Conservation (phyloP, 176 grass and related monocot species). For the Eragrostis curvula region DNA sequence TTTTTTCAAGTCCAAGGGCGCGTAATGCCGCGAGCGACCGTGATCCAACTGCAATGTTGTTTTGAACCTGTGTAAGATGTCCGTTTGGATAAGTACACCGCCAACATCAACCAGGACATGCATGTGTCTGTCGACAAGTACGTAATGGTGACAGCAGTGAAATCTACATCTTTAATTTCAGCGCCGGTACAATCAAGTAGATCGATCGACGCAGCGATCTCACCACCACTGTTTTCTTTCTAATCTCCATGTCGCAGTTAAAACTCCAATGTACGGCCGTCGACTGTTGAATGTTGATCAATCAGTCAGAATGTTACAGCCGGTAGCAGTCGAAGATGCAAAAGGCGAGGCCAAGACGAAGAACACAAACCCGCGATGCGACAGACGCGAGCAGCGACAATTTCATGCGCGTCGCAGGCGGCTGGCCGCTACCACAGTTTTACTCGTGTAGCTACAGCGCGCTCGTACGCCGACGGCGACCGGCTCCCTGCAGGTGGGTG, state of each 20-base stretch:
- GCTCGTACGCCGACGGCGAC: background rate
- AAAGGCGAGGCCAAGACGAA: background rate
- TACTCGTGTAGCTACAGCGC: background rate
- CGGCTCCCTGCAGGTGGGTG: conserved; percentile 20
- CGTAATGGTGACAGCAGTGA: conserved; percentile 47
- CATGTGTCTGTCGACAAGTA: conserved; percentile 58
- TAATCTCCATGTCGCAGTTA: background rate
- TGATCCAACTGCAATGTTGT: conserved; percentile 30
- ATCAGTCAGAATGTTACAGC: background rate
- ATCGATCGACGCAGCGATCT: background rate
- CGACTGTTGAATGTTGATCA: background rate
- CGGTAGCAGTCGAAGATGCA: background rate
- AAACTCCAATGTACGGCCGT: background rate
- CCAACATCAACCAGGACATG: conserved; percentile 42
- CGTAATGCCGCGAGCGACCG: conserved; percentile 42
- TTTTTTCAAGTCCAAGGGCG: conserved; percentile 39
- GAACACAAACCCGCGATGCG: conserved; percentile 29
- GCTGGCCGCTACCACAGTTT: background rate
- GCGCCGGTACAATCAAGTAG: conserved; percentile 5
- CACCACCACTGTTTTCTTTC: background rate
- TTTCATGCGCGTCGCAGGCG: background rate
- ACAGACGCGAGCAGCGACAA: conserved; percentile 29
- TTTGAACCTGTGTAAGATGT: conserved; percentile 21
- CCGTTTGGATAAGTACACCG: conserved; percentile 39
- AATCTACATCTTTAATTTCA: conserved; percentile 36